Conservation (phyloP, 2,329 filamentous ascomycete genomes). For the Tolypocladium ovalisporum region DNA sequence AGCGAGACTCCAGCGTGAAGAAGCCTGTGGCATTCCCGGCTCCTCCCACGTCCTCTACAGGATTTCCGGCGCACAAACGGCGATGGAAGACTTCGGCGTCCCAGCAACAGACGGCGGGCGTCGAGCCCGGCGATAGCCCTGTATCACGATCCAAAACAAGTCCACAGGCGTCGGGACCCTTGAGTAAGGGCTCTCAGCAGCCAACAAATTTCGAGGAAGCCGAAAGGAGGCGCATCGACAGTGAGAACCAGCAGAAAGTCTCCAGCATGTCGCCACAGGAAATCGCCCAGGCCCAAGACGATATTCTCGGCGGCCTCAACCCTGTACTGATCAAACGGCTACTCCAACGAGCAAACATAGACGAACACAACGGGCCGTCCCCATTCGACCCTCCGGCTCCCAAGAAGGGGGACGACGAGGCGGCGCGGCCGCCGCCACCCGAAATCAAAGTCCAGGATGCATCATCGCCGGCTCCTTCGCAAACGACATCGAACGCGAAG, state of each 20-base stretch:
- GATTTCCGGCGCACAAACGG: slow-evolving; percentile 85
- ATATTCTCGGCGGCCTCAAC: slow-evolving; percentile 69
- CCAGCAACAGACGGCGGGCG: slow-evolving; percentile 44
- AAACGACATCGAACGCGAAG: slow-evolving; percentile 1
- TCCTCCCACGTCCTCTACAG: slow-evolving; percentile 37
- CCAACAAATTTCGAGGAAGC: slow-evolving; percentile 27
- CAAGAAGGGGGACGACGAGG: slow-evolving; percentile 5
- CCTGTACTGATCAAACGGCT: slow-evolving; percentile 67
- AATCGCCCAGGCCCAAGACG: slow-evolving; percentile 68
- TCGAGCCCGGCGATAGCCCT: slow-evolving; percentile 6
- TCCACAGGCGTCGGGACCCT: background rate
- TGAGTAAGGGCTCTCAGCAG: background rate
- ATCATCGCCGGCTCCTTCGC: slow-evolving; percentile 9
- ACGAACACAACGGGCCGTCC: slow-evolving; percentile 39
- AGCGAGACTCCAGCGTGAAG: slow-evolving; percentile 51
- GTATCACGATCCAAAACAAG: slow-evolving; percentile 1
- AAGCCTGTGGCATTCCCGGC: slow-evolving; percentile 50
- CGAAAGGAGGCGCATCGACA: slow-evolving; percentile 65
- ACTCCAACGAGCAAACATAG: slow-evolving; percentile 64
- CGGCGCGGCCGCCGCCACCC: slow-evolving; percentile 14
- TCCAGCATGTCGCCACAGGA: slow-evolving; percentile 71
- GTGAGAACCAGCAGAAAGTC: slow-evolving; percentile 67
- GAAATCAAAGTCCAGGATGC: slow-evolving; percentile 25
- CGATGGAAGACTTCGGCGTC: slow-evolving; percentile 65
- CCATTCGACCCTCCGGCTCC: slow-evolving; percentile 27